Evolutionary conservation across 208 protist genomes (phyloP).

Genomic region (Acanthamoeba quina): DNA sequence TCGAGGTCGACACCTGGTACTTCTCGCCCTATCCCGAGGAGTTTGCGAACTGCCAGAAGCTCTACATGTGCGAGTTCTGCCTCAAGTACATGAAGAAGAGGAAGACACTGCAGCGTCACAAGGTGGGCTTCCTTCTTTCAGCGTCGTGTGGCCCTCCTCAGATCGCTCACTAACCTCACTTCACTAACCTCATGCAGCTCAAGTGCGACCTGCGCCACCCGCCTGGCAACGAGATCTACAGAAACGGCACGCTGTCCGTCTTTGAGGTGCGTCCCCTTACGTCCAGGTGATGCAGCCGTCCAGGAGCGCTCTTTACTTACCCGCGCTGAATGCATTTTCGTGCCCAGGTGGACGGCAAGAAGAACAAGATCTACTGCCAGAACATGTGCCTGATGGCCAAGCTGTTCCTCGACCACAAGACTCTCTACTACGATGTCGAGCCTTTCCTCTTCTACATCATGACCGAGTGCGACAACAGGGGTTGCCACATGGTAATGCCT

Average conservation of each 20-base stretch:
- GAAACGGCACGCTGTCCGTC: slow-evolving; percentile 92
- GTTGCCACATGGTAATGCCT: slow-evolving; percentile 92
- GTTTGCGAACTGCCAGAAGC: slow-evolving; percentile 81
- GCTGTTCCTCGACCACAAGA: slow-evolving; percentile 99
- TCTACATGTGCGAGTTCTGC: slow-evolving; percentile 99
- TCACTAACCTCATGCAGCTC: background rate
- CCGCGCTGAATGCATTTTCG: background rate
- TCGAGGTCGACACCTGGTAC: slow-evolving; percentile 98
- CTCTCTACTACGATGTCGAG: slow-evolving; percentile 99
- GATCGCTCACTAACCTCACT: background rate
- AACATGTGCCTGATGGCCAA: slow-evolving; percentile 99
- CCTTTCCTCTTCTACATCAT: slow-evolving; percentile 99
- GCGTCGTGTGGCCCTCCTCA: background rate
- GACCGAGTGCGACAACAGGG: slow-evolving; percentile 94
- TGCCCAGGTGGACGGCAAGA: slow-evolving; percentile 93
- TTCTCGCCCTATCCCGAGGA: slow-evolving; percentile 97
- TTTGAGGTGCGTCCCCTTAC: slow-evolving; percentile 92
- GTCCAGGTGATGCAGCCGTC: background rate
- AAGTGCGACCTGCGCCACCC: slow-evolving; percentile 94
- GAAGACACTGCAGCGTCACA: slow-evolving; percentile 92
- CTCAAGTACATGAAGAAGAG: slow-evolving; percentile 95
- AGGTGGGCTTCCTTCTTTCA: slow-evolving; percentile 74
- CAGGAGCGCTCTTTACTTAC: background rate
- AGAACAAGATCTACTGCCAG: slow-evolving; percentile 98
- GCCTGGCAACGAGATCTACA: slow-evolving; percentile 94